Evolutionary conservation across 176 grass and related monocot genomes (phyloP).

Genomic region (Avena eriantha): DNA sequence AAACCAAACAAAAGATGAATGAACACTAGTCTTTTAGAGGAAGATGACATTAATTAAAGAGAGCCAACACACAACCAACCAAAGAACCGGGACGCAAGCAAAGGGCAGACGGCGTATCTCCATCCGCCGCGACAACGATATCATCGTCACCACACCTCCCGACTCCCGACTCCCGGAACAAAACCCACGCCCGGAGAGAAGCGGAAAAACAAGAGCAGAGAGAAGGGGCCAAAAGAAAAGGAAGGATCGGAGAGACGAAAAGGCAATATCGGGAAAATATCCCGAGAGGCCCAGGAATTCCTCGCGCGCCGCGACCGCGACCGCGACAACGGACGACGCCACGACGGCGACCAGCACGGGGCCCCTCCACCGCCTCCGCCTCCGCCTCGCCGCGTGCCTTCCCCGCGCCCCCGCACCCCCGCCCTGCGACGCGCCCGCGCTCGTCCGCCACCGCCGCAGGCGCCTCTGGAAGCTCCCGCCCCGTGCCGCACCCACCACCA

Average conservation of each 20-base stretch:
- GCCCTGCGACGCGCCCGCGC: constrained; percentile 9
- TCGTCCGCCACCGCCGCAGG: constrained; percentile 35
- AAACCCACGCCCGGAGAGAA: constrained; percentile 13
- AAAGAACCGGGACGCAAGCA: background rate
- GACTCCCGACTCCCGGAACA: background rate
- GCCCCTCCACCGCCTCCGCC: constrained; percentile 48
- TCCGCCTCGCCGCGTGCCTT: constrained; percentile 51
- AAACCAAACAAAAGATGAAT: background rate
- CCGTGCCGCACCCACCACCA: background rate
- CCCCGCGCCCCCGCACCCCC: background rate
- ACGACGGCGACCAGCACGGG: constrained; percentile 39
- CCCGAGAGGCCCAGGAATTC: constrained; percentile 32
- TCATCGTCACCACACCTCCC: background rate
- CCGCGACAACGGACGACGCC: constrained; percentile 28
- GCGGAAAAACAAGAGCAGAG: background rate
- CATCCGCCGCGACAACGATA: background rate
- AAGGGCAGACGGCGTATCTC: background rate
- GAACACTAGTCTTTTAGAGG: background rate
- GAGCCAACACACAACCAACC: background rate
- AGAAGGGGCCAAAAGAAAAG: background rate
- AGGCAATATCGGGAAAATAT: constrained; percentile 40
- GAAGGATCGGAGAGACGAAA: background rate
- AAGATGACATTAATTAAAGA: background rate
- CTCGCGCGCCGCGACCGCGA: constrained; percentile 23
- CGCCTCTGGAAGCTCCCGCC: constrained; percentile 44